phyloP scores from a whole-genome alignment of 1,284 basidiomycete species.

The Cryptococcus wingfieldii region DNA sequence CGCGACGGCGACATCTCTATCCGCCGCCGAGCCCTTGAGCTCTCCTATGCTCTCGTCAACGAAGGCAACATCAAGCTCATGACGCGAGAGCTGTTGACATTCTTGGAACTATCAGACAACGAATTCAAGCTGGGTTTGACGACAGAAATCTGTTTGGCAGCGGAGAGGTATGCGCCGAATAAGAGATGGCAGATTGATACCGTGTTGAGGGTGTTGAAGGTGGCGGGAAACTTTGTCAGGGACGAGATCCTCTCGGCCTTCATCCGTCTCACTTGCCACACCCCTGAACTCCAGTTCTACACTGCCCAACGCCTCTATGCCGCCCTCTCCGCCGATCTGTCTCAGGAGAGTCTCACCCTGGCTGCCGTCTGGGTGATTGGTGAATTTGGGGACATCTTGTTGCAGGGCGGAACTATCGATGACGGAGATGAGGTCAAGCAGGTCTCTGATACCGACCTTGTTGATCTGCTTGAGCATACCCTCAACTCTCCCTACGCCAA shows the following conservation, averaged over 20 bases:
- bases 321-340: conserved; percentile 84
- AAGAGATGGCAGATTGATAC: conserved; percentile 99
- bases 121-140: conserved; percentile 99
- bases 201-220: conserved; percentile 82
- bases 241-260: conserved; percentile 95
- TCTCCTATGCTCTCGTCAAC: conserved; percentile 96
- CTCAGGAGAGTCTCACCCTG: conserved; percentile 91
- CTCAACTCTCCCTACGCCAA: conserved; percentile 94
- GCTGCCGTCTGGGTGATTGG: conserved; percentile 94
- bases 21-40: conserved; percentile 87
- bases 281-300: conserved; percentile 93
- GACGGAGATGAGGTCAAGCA: conserved; percentile 70
- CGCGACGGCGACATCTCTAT: conserved; percentile 99
- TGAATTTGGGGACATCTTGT: conserved; percentile 87
- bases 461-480: conserved; percentile 81
- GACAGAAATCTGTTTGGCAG: conserved; percentile 92
- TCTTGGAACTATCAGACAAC: conserved; percentile 96
- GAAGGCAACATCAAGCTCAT: conserved; percentile 91
- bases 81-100: conserved; percentile 86
- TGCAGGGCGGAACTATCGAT: conserved; percentile 84
- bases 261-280: conserved; percentile 93
- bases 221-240: conserved; percentile 98
- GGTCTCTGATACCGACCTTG: conserved; percentile 71
- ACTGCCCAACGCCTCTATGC: conserved; percentile 88
- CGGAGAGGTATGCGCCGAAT: conserved; percentile 94